Evolutionary conservation across 2,329 filamentous ascomycete species (phyloP).

Genomic region (Dothistroma septosporum): DNA sequence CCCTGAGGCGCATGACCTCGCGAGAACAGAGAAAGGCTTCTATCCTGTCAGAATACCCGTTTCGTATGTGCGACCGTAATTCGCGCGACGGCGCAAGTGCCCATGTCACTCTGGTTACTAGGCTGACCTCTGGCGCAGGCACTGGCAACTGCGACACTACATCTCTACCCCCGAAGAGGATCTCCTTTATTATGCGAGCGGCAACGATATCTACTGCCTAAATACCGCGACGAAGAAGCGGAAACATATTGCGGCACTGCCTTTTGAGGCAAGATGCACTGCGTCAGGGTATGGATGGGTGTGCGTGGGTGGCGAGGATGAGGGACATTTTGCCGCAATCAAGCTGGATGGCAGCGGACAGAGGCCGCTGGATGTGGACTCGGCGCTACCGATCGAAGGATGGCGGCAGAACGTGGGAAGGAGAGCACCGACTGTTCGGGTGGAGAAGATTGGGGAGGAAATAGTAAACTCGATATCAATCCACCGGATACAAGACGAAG

Average conservation of each 20-base stretch:
- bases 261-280: slow-evolving; percentile 72
- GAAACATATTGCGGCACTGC: slow-evolving; percentile 66
- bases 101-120: not conserved
- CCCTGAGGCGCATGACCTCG: slow-evolving; percentile 45
- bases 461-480: slow-evolving; percentile 66
- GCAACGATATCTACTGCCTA: slow-evolving; percentile 55
- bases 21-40: slow-evolving; percentile 43
- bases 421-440: slow-evolving; percentile 44
- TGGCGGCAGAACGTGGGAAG: slow-evolving; percentile 13
- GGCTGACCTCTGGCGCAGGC: slow-evolving; percentile 46
- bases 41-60: slow-evolving; percentile 48
- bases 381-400: slow-evolving; percentile 51
- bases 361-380: slow-evolving; percentile 52
- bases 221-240: slow-evolving; percentile 67
- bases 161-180: slow-evolving; percentile 75
- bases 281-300: slow-evolving; percentile 84
- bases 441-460: slow-evolving; percentile 58
- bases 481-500: slow-evolving; percentile 55
- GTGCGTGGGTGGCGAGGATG: slow-evolving; percentile 78
- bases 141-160: slow-evolving; percentile 86
- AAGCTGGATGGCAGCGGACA: slow-evolving; percentile 47
- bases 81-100: not conserved
- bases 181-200: slow-evolving; percentile 79
- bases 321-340: slow-evolving; percentile 81
- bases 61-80: slow-evolving; percentile 36